Evolutionary conservation across 371 early-diverging fungal species (phyloP).

Genomic region (Mortierella sp.): DNA sequence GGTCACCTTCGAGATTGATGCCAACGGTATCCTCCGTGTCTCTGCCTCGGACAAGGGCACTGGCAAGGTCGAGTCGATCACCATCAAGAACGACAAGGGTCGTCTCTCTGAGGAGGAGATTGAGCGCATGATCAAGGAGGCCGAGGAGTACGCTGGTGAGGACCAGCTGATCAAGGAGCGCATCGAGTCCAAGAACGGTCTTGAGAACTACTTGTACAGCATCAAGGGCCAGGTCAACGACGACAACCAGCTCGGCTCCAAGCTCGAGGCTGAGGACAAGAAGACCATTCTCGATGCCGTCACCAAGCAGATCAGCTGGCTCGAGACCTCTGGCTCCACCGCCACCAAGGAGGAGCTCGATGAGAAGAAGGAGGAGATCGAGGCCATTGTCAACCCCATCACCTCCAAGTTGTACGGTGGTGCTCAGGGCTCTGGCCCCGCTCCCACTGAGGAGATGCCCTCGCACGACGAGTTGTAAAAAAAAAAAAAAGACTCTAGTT

Average conservation of each 20-base stretch:
- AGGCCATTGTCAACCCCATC: conserved; percentile 89
- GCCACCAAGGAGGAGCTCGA: conserved; percentile 71
- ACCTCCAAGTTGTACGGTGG: conserved; percentile 83
- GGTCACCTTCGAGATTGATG: conserved; percentile 98
- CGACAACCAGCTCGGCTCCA: conserved; percentile 70
- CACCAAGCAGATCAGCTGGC: conserved; percentile 63
- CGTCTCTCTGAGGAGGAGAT: conserved; percentile 95
- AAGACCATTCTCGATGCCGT: conserved; percentile 56
- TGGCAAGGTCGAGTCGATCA: conserved; percentile 92
- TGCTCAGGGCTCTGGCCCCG: conserved; percentile 59
- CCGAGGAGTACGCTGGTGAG: conserved; percentile 89
- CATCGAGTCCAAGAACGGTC: conserved; percentile 87
- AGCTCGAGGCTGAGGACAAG: conserved; percentile 69
- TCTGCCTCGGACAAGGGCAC: conserved; percentile 97
- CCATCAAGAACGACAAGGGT: conserved; percentile 97
- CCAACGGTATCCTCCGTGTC: conserved; percentile 98
- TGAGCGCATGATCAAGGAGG: conserved; percentile 95
- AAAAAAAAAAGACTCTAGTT: conserved; percentile 48
- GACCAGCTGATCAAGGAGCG: conserved; percentile 90
- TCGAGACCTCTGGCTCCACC: conserved; percentile 65
- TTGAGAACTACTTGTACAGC: conserved; percentile 92
- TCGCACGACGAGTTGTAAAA: conserved; percentile 83
- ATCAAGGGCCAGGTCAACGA: conserved; percentile 85
- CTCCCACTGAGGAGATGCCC: conserved; percentile 71
- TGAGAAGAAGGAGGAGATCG: conserved; percentile 86